Conservation (phyloP, 2,329 filamentous ascomycete genomes). For the Ophiostoma himal-ulmi region DNA sequence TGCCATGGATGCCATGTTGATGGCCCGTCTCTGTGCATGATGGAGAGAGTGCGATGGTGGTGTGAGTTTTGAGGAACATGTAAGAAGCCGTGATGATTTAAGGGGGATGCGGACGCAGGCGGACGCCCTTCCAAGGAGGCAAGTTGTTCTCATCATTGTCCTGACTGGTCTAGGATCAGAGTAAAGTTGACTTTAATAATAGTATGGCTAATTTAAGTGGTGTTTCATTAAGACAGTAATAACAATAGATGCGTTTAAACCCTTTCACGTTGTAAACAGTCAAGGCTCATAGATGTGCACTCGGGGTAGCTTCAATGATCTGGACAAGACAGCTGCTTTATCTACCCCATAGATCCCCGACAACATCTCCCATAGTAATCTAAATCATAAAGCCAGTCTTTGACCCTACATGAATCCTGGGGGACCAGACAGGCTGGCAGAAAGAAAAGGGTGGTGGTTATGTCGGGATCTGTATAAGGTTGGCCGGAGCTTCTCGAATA, state of each 20-base stretch:
- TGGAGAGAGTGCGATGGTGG: not conserved
- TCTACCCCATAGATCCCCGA: not conserved
- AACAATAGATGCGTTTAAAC: not conserved
- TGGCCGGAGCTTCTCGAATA: constrained; percentile 3
- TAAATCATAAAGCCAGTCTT: not conserved
- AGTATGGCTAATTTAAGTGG: too few species aligned
- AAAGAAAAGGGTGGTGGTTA: not conserved
- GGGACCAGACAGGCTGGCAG: too few species aligned
- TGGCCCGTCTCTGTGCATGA: not conserved
- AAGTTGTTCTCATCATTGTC: not conserved
- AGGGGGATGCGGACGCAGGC: not conserved
- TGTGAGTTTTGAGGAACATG: too few species aligned
- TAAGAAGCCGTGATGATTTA: not conserved
- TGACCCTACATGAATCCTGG: too few species aligned
- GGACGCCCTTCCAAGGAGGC: not conserved
- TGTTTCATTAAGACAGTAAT: too few species aligned
- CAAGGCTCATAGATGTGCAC: not conserved
- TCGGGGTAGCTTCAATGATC: not conserved
- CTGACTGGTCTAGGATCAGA: not conserved
- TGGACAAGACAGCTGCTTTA: not conserved
- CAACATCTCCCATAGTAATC: not conserved
- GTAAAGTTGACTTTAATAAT: too few species aligned
- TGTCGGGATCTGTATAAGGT: too few species aligned
- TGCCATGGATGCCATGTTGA: constrained; percentile 25
- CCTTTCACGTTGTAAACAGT: not conserved